Conservation (phyloP, 202 grass and related monocot species). For the Bolboschoenoplectus hybrid region DNA sequence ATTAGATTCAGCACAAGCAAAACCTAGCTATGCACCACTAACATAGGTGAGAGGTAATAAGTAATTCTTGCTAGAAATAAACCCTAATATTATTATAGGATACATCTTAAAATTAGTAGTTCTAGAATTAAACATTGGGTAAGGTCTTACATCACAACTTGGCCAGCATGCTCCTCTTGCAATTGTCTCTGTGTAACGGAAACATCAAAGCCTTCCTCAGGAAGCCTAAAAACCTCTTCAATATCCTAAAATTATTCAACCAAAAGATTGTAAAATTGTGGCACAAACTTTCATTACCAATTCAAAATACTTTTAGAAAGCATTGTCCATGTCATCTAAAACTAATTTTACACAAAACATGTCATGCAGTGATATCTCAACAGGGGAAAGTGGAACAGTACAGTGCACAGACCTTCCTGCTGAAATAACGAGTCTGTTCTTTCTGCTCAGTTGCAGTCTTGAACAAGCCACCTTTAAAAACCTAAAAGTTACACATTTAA, state of each 20-base stretch:
- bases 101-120: neutral
- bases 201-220: conserved; percentile 85
- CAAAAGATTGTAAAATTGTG: conserved; percentile 25
- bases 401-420: conserved; percentile 61
- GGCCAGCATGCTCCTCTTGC: conserved; percentile 85
- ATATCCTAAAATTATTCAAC: conserved; percentile 66
- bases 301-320: neutral
- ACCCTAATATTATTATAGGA: neutral
- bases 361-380: neutral
- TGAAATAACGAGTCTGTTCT: conserved; percentile 98
- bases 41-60: conserved; percentile 1
- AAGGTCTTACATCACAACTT: conserved; percentile 59
- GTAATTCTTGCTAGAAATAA: neutral
- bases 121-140: conserved; percentile 1
- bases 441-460: conserved; percentile 94
- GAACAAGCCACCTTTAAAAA: conserved; percentile 90
- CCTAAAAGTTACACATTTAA: conserved; percentile 49
- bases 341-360: neutral
- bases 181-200: conserved; percentile 80
- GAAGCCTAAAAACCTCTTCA: conserved; percentile 85
- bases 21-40: neutral
- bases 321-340: neutral
- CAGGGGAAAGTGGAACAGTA: neutral
- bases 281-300: neutral
- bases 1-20: neutral